Evolutionary conservation across 495 filamentous ascomycete genomes (phyloP).

Genomic region (Terfezia boudieri): DNA sequence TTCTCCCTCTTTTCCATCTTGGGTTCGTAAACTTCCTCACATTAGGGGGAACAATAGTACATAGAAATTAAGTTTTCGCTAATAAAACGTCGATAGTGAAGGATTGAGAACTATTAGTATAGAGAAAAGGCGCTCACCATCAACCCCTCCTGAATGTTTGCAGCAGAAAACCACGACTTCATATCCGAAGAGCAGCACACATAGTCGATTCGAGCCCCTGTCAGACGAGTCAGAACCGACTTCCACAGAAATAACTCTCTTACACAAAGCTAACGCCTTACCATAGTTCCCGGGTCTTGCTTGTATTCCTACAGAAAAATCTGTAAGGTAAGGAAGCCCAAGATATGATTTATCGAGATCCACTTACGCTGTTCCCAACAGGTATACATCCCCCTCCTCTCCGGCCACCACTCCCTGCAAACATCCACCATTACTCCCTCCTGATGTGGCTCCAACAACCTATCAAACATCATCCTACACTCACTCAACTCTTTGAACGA

Average conservation of each 20-base stretch:
- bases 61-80: too few species aligned
- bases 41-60: too few species aligned
- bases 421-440: conserved; percentile 63
- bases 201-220: conserved; percentile 69
- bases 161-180: conserved; percentile 60
- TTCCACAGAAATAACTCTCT: not conserved
- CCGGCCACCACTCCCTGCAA: conserved; percentile 60
- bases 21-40: too few species aligned
- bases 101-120: too few species aligned
- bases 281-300: conserved; percentile 63
- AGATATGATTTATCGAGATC: not conserved
- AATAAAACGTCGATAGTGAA: too few species aligned
- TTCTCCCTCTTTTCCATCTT: too few species aligned
- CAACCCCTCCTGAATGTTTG: conserved; percentile 90
- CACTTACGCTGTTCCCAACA: conserved; percentile 67
- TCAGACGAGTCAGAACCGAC: not conserved
- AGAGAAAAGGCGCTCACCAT: conserved; percentile 28
- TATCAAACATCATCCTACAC: conserved; percentile 65
- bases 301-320: not conserved
- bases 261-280: not conserved
- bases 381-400: conserved; percentile 76
- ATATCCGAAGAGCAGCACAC: conserved; percentile 63
- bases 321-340: not conserved
- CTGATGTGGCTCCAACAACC: conserved; percentile 45
- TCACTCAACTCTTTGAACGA: conserved; percentile 46